These are phyloP conservation scores for Fusarium ramigenum DNA, from an alignment of 2,329 filamentous ascomycete genomes.

Conservation along the genomic window DNA sequence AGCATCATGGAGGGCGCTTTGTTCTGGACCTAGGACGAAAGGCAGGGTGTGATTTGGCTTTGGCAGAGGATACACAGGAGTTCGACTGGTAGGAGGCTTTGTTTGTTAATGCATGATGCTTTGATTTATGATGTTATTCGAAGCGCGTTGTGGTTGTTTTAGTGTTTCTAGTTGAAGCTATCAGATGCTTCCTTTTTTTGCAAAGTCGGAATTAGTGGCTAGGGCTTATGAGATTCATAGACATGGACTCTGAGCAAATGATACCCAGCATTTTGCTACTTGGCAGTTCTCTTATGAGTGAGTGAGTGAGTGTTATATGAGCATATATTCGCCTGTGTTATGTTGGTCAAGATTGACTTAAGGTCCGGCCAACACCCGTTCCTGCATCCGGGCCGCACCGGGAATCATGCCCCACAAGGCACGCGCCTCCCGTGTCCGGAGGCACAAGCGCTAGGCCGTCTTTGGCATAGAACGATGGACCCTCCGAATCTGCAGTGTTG, in stretches of 20 bases:
- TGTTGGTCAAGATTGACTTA: not conserved
- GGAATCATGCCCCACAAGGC: conserved; percentile 34
- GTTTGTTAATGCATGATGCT: conserved; percentile 23
- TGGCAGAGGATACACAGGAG: conserved; percentile 19
- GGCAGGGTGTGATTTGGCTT: not conserved
- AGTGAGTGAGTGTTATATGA: not conserved
- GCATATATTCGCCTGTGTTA: not conserved
- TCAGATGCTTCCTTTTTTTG: conserved; percentile 27
- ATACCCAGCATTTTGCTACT: conserved; percentile 42
- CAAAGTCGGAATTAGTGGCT: conserved; percentile 16
- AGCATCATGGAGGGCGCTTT: conserved; percentile 18
- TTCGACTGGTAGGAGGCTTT: conserved; percentile 20
- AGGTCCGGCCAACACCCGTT: conserved; percentile 17
- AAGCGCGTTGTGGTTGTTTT: conserved; percentile 11
- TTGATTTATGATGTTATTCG: conserved; percentile 22
- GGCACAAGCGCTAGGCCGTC: not conserved
- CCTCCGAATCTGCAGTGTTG: conserved; percentile 14
- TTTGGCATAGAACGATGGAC: not conserved
- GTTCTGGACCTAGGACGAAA: conserved; percentile 7
- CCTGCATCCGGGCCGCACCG: conserved; percentile 37
- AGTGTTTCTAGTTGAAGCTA: conserved; percentile 14
- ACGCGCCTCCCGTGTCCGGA: conserved; percentile 6
- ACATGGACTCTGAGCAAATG: conserved; percentile 39
- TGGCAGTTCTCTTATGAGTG: not conserved
- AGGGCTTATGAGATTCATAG: conserved; percentile 31